Percentiles rank a stretch among this genome's conserved stretches.
phyloP scores from a whole-genome alignment of 305 asterid genomes.

The Solanum chacoense region DNA sequence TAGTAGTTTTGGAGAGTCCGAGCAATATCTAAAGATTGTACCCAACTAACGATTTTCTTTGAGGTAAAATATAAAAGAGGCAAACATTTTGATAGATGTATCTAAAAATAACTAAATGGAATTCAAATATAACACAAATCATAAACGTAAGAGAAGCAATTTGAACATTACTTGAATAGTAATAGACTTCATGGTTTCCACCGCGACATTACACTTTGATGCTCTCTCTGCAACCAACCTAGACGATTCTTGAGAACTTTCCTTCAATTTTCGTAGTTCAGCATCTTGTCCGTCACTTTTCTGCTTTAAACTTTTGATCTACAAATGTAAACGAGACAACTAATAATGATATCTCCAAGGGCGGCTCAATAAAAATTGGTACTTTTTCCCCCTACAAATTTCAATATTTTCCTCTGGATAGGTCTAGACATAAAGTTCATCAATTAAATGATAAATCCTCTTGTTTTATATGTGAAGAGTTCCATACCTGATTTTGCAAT shows the following conservation, averaged over 20 bases:
- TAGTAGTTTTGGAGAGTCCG: background rate
- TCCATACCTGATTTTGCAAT: constrained; percentile 54
- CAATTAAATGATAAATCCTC: background rate
- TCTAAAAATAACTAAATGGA: background rate
- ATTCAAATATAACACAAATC: background rate
- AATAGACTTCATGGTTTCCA: constrained; percentile 48
- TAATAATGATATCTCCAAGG: background rate
- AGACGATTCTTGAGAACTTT: constrained; percentile 39
- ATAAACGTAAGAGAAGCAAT: background rate
- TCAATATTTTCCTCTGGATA: background rate
- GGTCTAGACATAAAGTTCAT: background rate
- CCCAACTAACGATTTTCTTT: background rate
- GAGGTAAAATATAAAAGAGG: background rate
- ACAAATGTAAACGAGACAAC: background rate
- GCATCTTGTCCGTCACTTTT: constrained; percentile 50
- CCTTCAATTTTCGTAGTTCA: constrained; percentile 50
- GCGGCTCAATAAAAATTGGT: background rate
- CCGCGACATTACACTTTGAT: constrained; percentile 34
- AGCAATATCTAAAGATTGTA: background rate
- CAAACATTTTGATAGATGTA: background rate
- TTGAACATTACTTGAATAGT: constrained; percentile 41
- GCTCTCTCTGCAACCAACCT: constrained; percentile 53
- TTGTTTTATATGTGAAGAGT: background rate
- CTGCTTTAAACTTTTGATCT: constrained; percentile 60
- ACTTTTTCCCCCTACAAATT: background rate